These are phyloP conservation scores for Brassica juncea DNA, from an alignment of 345 rosid genomes.

Conservation along the genomic window DNA sequence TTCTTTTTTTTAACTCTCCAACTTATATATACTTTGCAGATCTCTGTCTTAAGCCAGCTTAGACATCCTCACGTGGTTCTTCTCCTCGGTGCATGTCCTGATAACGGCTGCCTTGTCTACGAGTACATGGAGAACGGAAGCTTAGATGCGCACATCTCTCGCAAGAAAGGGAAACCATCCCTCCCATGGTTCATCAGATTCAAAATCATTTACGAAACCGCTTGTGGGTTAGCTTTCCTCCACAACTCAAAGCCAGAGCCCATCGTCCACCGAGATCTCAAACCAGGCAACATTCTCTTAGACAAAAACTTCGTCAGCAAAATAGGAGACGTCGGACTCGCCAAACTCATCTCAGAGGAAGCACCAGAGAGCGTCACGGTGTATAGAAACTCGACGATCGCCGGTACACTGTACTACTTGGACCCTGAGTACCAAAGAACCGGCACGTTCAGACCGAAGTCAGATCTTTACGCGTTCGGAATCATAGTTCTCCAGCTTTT, in stretches of 20 bases:
- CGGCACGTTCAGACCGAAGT: background rate
- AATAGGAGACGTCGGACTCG: background rate
- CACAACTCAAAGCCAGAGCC: conserved; percentile 1
- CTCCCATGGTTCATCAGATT: conserved; percentile 1
- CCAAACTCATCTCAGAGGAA: background rate
- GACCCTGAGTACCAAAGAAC: background rate
- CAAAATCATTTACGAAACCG: background rate
- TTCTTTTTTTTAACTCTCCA: background rate
- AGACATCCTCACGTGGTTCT: background rate
- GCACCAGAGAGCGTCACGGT: background rate
- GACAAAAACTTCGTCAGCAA: background rate
- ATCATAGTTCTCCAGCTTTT: background rate
- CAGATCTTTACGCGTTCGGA: background rate
- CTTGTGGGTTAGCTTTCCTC: background rate
- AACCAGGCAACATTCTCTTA: conserved; percentile 1
- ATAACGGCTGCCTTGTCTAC: background rate
- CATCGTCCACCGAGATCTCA: background rate
- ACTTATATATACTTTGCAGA: background rate
- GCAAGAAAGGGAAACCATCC: background rate
- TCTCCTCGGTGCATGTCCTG: background rate
- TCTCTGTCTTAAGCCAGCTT: background rate
- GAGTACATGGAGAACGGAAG: background rate
- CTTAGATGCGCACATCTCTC: background rate
- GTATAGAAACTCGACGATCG: background rate
- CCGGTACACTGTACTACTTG: background rate